Evolutionary conservation across 768 basidiomycete genomes (phyloP).

Genomic region (Rubroboletus pulcherrimus): DNA sequence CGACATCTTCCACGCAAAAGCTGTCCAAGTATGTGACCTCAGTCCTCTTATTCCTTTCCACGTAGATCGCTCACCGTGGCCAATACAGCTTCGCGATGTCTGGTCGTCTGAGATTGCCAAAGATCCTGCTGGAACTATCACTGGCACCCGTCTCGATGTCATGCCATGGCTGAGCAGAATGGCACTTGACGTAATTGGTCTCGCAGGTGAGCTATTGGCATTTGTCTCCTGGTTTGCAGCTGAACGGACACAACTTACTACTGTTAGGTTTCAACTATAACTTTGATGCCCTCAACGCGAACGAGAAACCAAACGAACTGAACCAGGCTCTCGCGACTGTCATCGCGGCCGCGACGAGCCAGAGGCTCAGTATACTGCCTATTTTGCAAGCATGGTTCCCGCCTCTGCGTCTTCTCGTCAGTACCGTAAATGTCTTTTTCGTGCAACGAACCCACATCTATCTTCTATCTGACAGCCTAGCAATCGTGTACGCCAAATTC

Average conservation of each 20-base stretch:
- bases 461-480: constrained; percentile 19
- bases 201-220: constrained; percentile 28
- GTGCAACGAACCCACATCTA: background rate
- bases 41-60: background rate
- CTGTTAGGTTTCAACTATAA: constrained; percentile 34
- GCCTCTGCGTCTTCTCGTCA: constrained; percentile 21
- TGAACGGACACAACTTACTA: background rate
- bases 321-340: no score
- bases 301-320: background rate
- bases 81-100: constrained; percentile 40
- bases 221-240: background rate
- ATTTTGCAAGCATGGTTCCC: no score
- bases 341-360: no score
- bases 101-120: constrained; percentile 34
- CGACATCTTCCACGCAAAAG: constrained; percentile 54
- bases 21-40: constrained; percentile 40
- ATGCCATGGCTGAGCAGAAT: constrained; percentile 27
- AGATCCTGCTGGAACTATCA: constrained; percentile 16
- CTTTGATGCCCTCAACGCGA: constrained; percentile 30
- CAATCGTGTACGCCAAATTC: constrained; percentile 11
- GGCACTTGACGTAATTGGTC: constrained; percentile 28
- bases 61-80: background rate
- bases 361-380: no score
- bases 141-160: constrained; percentile 25
- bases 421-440: constrained; percentile 3